These are phyloP conservation scores for Pleurotus tuoliensis DNA, from an alignment of 768 basidiomycete genomes.

Conservation along the genomic window DNA sequence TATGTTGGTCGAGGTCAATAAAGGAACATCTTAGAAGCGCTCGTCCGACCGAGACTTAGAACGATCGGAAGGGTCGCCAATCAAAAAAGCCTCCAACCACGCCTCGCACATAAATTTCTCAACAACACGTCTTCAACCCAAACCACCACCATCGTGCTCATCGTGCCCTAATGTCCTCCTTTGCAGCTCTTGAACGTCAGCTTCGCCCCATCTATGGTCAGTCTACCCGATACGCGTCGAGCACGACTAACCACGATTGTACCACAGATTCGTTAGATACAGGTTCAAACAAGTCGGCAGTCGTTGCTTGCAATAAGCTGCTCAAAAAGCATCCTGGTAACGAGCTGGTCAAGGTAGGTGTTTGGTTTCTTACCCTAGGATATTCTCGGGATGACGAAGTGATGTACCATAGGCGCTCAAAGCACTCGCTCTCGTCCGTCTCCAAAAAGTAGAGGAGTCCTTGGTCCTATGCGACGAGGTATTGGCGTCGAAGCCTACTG, in stretches of 20 bases:
- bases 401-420: conserved; percentile 60
- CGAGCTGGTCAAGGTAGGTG: conserved; percentile 62
- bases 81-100: conserved; percentile 10
- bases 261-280: conserved; percentile 77
- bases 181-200: conserved; percentile 69
- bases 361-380: neutral
- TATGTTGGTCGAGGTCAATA: conserved; percentile 23
- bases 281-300: conserved; percentile 82
- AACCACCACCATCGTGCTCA: conserved; percentile 6
- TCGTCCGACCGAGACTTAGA: conserved; percentile 3
- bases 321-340: conserved; percentile 82
- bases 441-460: conserved; percentile 84
- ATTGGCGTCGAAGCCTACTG: conserved; percentile 64
- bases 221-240: conserved; percentile 15
- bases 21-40: conserved; percentile 6
- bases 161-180: conserved; percentile 37
- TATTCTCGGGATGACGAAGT: conserved; percentile 11
- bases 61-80: conserved; percentile 11
- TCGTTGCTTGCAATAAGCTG: conserved; percentile 82
- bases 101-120: conserved; percentile 5
- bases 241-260: conserved; percentile 3
- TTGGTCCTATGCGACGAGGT: conserved; percentile 78
- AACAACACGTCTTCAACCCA: conserved; percentile 5
- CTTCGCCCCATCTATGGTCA: conserved; percentile 82
- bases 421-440: conserved; percentile 78